These are phyloP conservation scores for Dendrobium catenatum DNA, from an alignment of 106 monocot species.

Conservation along the genomic window DNA sequence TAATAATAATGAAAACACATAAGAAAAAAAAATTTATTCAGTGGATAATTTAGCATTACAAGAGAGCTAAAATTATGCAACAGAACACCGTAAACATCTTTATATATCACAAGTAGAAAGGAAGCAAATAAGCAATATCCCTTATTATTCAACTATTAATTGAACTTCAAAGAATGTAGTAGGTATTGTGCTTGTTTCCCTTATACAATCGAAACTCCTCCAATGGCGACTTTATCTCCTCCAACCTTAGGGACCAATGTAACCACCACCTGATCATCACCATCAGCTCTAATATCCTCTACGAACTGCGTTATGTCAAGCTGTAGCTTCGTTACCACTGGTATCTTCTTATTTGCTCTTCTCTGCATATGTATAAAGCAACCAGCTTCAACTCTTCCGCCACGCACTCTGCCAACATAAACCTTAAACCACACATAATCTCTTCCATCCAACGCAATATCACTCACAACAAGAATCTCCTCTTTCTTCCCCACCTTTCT, in stretches of 20 bases:
- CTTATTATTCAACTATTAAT: neutral
- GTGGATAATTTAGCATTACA: too few species aligned
- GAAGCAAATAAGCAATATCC: too few species aligned
- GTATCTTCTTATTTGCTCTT: neutral
- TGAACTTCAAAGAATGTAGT: neutral
- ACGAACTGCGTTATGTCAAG: conserved; percentile 37
- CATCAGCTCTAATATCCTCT: conserved; percentile 23
- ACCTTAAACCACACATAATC: conserved; percentile 39
- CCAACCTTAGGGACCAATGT: neutral
- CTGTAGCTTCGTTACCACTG: conserved; percentile 8
- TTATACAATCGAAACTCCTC: neutral
- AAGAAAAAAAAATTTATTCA: too few species aligned
- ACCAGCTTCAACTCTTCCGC: conserved; percentile 31
- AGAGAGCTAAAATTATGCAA: too few species aligned
- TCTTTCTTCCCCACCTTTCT: conserved; percentile 4
- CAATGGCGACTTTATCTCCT: neutral
- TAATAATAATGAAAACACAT: too few species aligned
- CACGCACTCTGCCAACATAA: conserved; percentile 21
- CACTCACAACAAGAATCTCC: conserved; percentile 21
- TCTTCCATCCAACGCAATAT: conserved; percentile 15
- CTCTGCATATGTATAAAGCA: conserved; percentile 35
- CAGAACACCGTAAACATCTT: too few species aligned
- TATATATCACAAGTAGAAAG: too few species aligned
- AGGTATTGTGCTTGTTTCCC: neutral
- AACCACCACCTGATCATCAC: neutral